A percentile compares a stretch with the other conserved stretches of the same genome.
These are phyloP conservation scores for Hypoxylon sp. DNA, from an alignment of 2,329 filamentous ascomycete genomes.

Conservation along the genomic window DNA sequence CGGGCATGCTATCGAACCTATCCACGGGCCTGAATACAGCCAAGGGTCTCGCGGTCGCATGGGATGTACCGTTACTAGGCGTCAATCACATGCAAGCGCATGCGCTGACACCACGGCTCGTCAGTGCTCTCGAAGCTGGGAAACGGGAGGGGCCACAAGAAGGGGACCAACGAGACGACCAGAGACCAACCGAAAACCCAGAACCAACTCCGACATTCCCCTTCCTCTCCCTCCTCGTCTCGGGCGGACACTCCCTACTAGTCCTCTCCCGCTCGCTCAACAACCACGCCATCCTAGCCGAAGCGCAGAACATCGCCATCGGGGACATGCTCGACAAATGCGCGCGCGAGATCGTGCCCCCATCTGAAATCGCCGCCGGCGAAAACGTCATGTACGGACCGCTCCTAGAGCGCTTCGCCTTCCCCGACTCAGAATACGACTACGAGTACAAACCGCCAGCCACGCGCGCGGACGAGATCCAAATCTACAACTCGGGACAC, in stretches of 20 bases:
- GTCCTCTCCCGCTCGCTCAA: conserved; percentile 75
- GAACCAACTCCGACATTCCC: conserved; percentile 69
- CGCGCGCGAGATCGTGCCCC: conserved; percentile 78
- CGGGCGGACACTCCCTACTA: conserved; percentile 90
- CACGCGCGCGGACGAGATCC: conserved; percentile 66
- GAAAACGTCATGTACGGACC: conserved; percentile 81
- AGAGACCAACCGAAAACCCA: neutral
- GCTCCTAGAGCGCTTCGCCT: conserved; percentile 81
- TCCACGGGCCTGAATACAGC: conserved; percentile 81
- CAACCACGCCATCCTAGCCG: conserved; percentile 76
- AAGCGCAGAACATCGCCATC: conserved; percentile 82
- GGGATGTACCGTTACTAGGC: conserved; percentile 82
- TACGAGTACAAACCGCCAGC: conserved; percentile 66
- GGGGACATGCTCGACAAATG: conserved; percentile 91
- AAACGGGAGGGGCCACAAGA: conserved; percentile 28
- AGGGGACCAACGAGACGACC: conserved; percentile 5
- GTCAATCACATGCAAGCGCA: conserved; percentile 99
- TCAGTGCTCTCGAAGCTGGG: conserved; percentile 63
- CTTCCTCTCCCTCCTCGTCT: conserved; percentile 88
- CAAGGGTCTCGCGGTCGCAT: conserved; percentile 86
- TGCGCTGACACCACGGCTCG: conserved; percentile 84
- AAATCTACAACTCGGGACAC: conserved; percentile 50
- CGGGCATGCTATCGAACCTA: conserved; percentile 85
- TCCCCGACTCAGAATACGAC: conserved; percentile 56
- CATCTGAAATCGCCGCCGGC: conserved; percentile 59